A percentile compares a stretch with the other conserved stretches of the same genome.
phyloP scores from a whole-genome alignment of 768 basidiomycete genomes.

The Auricularia cornea region DNA sequence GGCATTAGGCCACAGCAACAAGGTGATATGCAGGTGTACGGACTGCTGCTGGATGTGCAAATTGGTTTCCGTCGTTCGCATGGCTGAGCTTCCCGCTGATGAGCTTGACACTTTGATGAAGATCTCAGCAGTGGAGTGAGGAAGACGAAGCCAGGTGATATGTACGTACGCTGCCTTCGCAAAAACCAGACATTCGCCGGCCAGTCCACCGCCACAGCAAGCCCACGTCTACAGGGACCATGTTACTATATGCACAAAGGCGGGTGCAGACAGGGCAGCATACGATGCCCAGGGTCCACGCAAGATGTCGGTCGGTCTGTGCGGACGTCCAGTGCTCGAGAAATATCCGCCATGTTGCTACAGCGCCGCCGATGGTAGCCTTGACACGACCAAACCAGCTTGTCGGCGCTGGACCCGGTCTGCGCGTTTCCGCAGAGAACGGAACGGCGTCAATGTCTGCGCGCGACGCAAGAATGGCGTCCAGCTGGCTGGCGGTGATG shows the following conservation, averaged over 20 bases:
- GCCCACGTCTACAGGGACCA: slow-evolving; percentile 50
- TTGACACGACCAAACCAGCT: neutral
- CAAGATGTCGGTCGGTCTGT: slow-evolving; percentile 76
- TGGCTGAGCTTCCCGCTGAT: slow-evolving; percentile 70
- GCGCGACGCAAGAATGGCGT: slow-evolving; percentile 62
- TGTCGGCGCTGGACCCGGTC: neutral
- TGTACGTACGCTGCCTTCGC: slow-evolving; percentile 39
- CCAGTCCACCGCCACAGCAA: slow-evolving; percentile 83
- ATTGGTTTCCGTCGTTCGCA: slow-evolving; percentile 72
- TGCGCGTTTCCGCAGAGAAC: slow-evolving; percentile 22
- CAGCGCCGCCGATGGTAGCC: slow-evolving; percentile 37
- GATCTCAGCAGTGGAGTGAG: too few relatives aligned
- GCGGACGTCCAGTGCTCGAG: slow-evolving; percentile 70
- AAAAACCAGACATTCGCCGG: slow-evolving; percentile 85
- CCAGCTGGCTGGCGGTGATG: slow-evolving; percentile 63
- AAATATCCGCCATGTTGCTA: slow-evolving; percentile 44
- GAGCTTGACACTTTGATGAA: slow-evolving; percentile 69
- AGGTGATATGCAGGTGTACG: neutral
- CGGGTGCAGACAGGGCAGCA: neutral
- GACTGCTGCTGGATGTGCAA: neutral
- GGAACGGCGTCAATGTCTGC: slow-evolving; percentile 59
- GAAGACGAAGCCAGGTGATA: too few relatives aligned
- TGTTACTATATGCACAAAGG: neutral
- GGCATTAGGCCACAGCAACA: slow-evolving; percentile 54
- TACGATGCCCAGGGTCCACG: slow-evolving; percentile 83